Conservation (phyloP, 495 filamentous ascomycete species). For the Eremomyces bilateralis region DNA sequence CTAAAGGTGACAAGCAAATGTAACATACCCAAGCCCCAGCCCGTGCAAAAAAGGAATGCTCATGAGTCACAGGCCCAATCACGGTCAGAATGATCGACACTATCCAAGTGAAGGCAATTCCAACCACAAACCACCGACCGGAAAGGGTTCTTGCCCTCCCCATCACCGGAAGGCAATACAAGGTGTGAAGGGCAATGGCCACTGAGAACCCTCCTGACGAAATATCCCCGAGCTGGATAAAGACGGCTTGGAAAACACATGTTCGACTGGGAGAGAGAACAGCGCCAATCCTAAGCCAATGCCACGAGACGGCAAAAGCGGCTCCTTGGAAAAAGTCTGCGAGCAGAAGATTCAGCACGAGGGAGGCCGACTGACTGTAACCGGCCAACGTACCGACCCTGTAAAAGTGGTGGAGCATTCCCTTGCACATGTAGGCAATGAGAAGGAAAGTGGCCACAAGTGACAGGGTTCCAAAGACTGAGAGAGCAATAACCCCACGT, state of each 20-base stretch:
- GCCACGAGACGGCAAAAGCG: conserved; percentile 42
- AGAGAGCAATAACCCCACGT: too few species aligned
- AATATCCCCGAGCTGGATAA: conserved; percentile 49
- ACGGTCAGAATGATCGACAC: background rate
- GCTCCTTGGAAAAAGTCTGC: conserved; percentile 52
- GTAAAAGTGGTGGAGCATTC: too few species aligned
- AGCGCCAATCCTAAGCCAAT: conserved; percentile 32
- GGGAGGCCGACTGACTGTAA: too few species aligned
- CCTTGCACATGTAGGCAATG: too few species aligned
- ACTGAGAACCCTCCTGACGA: conserved; percentile 44
- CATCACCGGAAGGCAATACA: conserved; percentile 19
- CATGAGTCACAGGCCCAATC: background rate
- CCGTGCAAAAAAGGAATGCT: background rate
- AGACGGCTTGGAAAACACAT: conserved; percentile 51
- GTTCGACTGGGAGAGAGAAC: conserved; percentile 31
- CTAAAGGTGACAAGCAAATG: too few species aligned
- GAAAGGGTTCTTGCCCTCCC: conserved; percentile 6
- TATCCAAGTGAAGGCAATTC: background rate
- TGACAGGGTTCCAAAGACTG: too few species aligned
- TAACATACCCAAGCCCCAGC: conserved; percentile 18
- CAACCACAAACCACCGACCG: background rate
- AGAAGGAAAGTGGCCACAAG: too few species aligned
- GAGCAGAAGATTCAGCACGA: conserved; percentile 49
- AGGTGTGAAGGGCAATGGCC: conserved; percentile 33
- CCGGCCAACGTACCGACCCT: too few species aligned